Evolutionary conservation across 495 filamentous ascomycete genomes (phyloP), one percentile per base, ranked within the genome.

Genomic region (Penicillium silybi): DNA sequence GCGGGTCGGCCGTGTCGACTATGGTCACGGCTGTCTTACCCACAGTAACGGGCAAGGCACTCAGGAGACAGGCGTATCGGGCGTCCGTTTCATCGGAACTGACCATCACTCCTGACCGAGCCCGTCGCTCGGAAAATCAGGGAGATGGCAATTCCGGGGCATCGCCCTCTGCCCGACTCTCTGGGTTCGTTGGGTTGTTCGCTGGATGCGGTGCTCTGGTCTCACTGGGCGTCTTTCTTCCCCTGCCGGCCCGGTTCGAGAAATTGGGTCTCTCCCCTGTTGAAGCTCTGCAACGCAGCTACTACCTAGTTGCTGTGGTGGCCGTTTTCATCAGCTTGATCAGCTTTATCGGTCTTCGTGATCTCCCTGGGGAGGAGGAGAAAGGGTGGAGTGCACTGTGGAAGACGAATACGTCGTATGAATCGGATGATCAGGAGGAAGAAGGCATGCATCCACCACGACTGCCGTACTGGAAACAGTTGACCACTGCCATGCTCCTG

Each of bases 21-120:
- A 99, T 99, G 93, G 93, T 99, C 25, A 97, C 95, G 5, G 93
- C 93, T 1, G 88, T 95, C 22, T 76, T 97, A 16, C 95, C 93
- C 1, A 85, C 87, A 6, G 88, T 98, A 64, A 91, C 89, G 16
- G 78, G 63, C 62, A 77, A 45, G 61, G 55, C 49, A 37, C 55
- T 44, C 48, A 61, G 35, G 23, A 44, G 41, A 3, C 46, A 52
- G 44, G 44, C 46, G 6, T 57, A 58, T 19, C 55, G 57, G n/a
- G 56, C 70, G 27, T 86, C 83, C 3, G 62, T 83, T 11, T 82
- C 82, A 48, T 87, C 83, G 1, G 80, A 87, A 44, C 60, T 74
- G 35, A 86, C 83, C 15, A 81, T 86, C 37, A 86, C 85, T 2
- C 83, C 82, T 1, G 74, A 79, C 46, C 71, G 66, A 15, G 77